Percentiles rank a stretch among this genome's conserved stretches.
phyloP scores from a whole-genome alignment of 495 filamentous ascomycete species.

The Chaetomium cochliodes region DNA sequence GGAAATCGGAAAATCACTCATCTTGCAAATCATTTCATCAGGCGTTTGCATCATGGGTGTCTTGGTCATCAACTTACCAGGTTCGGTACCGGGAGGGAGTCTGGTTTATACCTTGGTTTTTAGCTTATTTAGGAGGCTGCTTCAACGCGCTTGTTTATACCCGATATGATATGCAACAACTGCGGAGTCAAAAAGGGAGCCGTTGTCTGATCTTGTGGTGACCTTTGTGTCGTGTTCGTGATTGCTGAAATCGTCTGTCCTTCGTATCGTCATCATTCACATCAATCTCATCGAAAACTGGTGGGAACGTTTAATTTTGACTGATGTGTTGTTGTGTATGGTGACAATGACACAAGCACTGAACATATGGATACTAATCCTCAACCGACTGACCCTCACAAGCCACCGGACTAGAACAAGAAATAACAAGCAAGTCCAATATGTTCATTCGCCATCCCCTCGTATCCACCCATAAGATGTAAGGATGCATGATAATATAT shows the following conservation, averaged over 20 bases:
- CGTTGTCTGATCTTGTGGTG: background rate
- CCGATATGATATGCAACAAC: background rate
- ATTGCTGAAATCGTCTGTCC: background rate
- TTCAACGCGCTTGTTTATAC: slow-evolving; percentile 37
- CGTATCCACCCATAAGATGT: no score
- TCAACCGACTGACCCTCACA: no score
- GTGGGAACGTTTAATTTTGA: no score
- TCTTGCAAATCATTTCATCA: slow-evolving; percentile 39
- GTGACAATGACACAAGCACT: no score
- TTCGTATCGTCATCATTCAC: no score
- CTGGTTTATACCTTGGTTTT: slow-evolving; percentile 26
- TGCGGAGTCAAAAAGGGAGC: background rate
- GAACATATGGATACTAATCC: no score
- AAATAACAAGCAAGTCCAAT: no score
- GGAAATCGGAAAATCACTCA: slow-evolving; percentile 37
- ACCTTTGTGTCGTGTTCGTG: background rate
- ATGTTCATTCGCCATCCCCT: no score
- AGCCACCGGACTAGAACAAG: no score
- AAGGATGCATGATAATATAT: no score
- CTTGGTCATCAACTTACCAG: slow-evolving; percentile 40
- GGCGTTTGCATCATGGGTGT: slow-evolving; percentile 38
- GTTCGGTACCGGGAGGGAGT: slow-evolving; percentile 31
- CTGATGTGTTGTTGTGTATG: no score
- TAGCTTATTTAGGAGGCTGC: slow-evolving; percentile 27
- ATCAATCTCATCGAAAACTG: no score